Base-by-base conservation (phyloP, 495 filamentous ascomycete genomes). In the Apodospora peruviana region DNA sequence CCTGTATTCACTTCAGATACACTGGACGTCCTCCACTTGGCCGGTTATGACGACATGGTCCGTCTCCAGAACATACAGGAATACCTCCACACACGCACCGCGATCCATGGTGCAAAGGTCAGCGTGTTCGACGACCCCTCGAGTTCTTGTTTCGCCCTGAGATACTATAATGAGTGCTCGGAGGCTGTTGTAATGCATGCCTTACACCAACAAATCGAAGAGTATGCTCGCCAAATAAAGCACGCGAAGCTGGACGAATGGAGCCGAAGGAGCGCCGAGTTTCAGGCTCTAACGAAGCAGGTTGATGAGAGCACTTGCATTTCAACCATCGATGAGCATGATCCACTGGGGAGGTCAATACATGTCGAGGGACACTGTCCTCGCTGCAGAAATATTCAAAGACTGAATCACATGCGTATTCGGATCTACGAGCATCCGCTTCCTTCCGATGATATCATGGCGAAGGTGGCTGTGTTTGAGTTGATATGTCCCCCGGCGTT, bases 11-110 rank as follows among this genome's bases (percentile, higher is more conserved):
- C 46, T 0, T 68, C 73, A 0, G 59, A 73, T n/a, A 51, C 77
- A 1, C 57, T 85, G 20, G 68, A 82, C 54, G 62, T 70, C 4
- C 56, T 85, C 14, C 75, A 76, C 5, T 52, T 81, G 0, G 53
- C 71, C 5, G 46, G 44, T 0, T 51, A 61, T 2, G 40, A 50
- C n/a, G 69, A 74, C 18, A 72, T 85, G 72, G 27, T 50, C 4
- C 75, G 76, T 0, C 64, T 82, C 1, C 66, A 70, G 11, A 19
- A 44, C 0, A 67, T 84, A 14, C 77, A 83, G 37, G 39, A 16
- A 0, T 72, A 84, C 47, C 53, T 85, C 23, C 32, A 51, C 0
- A n/a, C 40, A 1, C 66, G 78, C 36, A 60, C 59, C 47, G 4
- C 44, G 0, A 52, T 51, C 18, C 32, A 21, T 10, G 45, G 27